Conservation (phyloP, 352 stramenopile species). For the Globisporangium nodosum region DNA sequence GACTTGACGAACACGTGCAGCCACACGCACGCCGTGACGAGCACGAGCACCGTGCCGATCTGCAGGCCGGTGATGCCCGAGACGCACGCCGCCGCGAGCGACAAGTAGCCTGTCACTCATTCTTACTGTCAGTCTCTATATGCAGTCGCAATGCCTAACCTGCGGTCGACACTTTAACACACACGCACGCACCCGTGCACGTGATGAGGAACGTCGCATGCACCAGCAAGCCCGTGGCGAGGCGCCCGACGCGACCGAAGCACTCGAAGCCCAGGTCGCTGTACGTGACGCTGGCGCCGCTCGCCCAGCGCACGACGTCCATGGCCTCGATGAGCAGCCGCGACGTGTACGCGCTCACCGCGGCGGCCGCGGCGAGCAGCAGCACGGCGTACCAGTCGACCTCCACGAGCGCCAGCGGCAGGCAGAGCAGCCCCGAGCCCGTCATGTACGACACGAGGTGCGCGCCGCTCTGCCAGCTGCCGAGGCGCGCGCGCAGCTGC, state of each 20-base stretch:
- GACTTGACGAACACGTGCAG: slow-evolving; percentile 65
- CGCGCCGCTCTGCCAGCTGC: slow-evolving; percentile 58
- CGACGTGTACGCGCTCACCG: slow-evolving; percentile 55
- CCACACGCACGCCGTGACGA: slow-evolving; percentile 49
- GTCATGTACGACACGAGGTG: slow-evolving; percentile 75
- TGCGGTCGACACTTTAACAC: too few relatives aligned
- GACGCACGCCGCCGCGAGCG: slow-evolving; percentile 51
- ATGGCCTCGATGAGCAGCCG: slow-evolving; percentile 66
- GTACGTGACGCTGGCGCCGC: slow-evolving; percentile 53
- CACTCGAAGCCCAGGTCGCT: slow-evolving; percentile 67
- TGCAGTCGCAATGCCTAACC: too few relatives aligned
- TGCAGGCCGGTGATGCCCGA: slow-evolving; percentile 51
- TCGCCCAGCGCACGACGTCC: slow-evolving; percentile 64
- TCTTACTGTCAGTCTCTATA: neutral
- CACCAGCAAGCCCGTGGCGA: slow-evolving; percentile 37
- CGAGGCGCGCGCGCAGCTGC: slow-evolving; percentile 22
- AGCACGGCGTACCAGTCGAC: slow-evolving; percentile 75
- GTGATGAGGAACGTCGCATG: slow-evolving; percentile 57
- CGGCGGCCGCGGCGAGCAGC: slow-evolving; percentile 41
- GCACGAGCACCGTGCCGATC: slow-evolving; percentile 45
- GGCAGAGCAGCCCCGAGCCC: slow-evolving; percentile 63
- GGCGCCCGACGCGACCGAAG: slow-evolving; percentile 40
- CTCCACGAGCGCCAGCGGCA: slow-evolving; percentile 70
- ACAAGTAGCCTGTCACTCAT: slow-evolving; percentile 33
- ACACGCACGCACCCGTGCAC: slow-evolving; percentile 26